Percentiles rank a stretch among this genome's conserved stretches.
These are phyloP conservation scores for Vachellia pachyceras DNA, from an alignment of 306 rosid genomes.

Conservation along the genomic window DNA sequence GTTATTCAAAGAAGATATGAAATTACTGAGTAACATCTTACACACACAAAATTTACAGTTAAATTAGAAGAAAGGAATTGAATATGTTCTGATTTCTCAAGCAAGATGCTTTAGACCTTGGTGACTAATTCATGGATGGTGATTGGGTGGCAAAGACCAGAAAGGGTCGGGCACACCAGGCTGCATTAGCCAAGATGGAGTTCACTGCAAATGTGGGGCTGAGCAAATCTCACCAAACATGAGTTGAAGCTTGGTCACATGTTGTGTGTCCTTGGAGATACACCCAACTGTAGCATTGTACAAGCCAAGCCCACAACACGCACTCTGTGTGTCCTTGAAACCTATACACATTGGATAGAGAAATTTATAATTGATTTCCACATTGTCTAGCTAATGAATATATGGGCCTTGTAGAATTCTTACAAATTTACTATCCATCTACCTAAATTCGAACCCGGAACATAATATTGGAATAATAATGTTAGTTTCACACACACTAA, in stretches of 20 bases:
- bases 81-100: background rate
- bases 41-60: background rate
- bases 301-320: constrained; percentile 81
- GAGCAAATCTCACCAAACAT: constrained; percentile 88
- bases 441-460: background rate
- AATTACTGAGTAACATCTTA: too few relatives aligned
- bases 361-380: background rate
- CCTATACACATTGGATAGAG: constrained; percentile 37
- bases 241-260: constrained; percentile 50
- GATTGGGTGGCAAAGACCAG: constrained; percentile 62
- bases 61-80: background rate
- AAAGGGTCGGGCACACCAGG: constrained; percentile 68
- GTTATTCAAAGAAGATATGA: too few relatives aligned
- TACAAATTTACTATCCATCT: background rate
- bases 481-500: background rate
- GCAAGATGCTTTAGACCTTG: constrained; percentile 34
- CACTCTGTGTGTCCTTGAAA: constrained; percentile 56
- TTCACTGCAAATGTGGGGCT: constrained; percentile 75
- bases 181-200: constrained; percentile 71
- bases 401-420: background rate
- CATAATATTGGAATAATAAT: background rate
- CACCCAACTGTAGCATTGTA: constrained; percentile 80
- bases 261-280: constrained; percentile 68
- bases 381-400: background rate
- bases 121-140: constrained; percentile 54